Evolutionary conservation across 1,284 basidiomycete genomes (phyloP), one percentile per base, ranked within the genome.

Genomic region (Trametes polyzona): DNA sequence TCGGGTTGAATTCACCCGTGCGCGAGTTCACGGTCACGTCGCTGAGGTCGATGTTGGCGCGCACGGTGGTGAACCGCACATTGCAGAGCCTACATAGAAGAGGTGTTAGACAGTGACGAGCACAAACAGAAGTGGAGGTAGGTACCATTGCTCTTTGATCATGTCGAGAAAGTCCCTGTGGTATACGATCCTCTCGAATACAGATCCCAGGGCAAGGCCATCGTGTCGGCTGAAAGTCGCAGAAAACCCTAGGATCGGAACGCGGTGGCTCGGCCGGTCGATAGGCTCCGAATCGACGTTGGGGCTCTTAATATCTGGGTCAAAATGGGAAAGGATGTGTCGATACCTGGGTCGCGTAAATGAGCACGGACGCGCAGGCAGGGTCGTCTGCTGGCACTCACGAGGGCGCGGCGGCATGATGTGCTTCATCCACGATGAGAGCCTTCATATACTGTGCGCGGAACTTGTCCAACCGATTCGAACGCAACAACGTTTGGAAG

Each of bases 211-310:
- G 0, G 95, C 92, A 2, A 96, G 78, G 9, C 95, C 92, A 68
- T 99, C 96, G 67, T 96, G 93, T 21, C 96, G 82, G 62, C 87
- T 89, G 74, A 98, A 97, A 0, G 96, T 99, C 0, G 96, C 96
- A 35, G 93, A 95, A 73, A 99, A 98, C 0, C 96, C 96, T 51
- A 99, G 82, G 58, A 98, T 87, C 3, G 96, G 95, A 17, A 96
- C 83, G 21, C 76, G 72, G 59, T 83, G 77, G n/a, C 72, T 63
- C 24, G 33, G 16, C 9, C 76, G 61, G 9, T 58, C 53, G 16
- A 78, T 74, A 44, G 74, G 66, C 23, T 67, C 48, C 29, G 76
- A 72, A 1, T 24, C 32, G 24, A 69, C 61, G 59, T 86, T 83
- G 3, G 86, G 85, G 61, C 78, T 76, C 50, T 76, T 76, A 48